These are phyloP conservation scores for Monosporascus sp. DNA, from an alignment of 2,329 filamentous ascomycete genomes.

Conservation along the genomic window DNA sequence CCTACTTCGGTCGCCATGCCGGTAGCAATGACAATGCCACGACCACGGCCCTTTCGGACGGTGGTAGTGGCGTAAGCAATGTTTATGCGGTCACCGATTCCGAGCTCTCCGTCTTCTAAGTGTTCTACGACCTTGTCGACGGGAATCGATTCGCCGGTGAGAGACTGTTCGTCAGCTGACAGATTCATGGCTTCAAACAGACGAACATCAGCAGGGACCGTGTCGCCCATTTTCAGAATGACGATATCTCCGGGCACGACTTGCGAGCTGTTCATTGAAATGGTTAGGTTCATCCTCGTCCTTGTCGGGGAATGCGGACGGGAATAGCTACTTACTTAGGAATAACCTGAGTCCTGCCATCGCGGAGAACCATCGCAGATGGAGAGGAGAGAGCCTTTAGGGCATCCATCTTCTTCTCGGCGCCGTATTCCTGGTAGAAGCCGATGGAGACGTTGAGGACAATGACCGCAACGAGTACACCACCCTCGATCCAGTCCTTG, in stretches of 20 bases:
- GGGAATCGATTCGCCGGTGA: constrained; percentile 72
- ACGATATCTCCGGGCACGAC: constrained; percentile 71
- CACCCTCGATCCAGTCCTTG: constrained; percentile 62
- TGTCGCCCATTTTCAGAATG: constrained; percentile 65
- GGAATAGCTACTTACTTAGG: constrained; percentile 44
- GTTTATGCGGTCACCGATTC: constrained; percentile 69
- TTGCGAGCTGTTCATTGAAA: constrained; percentile 40
- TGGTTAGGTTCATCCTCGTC: not conserved
- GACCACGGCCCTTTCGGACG: constrained; percentile 68
- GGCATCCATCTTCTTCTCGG: constrained; percentile 64
- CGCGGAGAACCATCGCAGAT: constrained; percentile 57
- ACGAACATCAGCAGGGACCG: constrained; percentile 68
- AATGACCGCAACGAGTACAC: constrained; percentile 63
- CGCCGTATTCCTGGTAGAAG: constrained; percentile 60
- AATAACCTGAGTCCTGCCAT: constrained; percentile 53
- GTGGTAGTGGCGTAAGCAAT: constrained; percentile 71
- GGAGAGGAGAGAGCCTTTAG: constrained; percentile 57
- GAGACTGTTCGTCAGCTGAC: constrained; percentile 70
- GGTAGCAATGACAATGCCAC: constrained; percentile 67
- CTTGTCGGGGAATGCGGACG: constrained; percentile 2
- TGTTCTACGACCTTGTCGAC: constrained; percentile 60
- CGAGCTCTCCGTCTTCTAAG: constrained; percentile 51
- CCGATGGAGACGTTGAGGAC: constrained; percentile 65
- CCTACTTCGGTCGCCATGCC: constrained; percentile 70
- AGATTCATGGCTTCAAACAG: constrained; percentile 72